Evolutionary conservation across 768 basidiomycete species (phyloP).

Genomic region (Psilocybe cyanescens): DNA sequence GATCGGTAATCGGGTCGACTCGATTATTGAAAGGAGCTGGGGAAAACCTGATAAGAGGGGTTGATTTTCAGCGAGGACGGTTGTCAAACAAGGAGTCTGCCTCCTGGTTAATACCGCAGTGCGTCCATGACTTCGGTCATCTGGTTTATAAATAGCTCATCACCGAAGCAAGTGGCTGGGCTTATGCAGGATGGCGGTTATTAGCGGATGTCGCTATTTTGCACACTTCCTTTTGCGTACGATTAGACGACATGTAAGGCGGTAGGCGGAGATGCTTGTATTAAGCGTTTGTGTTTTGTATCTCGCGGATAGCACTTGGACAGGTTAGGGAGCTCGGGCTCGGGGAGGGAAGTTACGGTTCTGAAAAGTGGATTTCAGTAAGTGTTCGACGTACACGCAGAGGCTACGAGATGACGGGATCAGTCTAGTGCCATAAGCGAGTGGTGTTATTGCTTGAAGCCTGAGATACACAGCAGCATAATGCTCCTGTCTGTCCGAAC

Average conservation of each 20-base stretch:
- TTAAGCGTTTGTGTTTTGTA: not conserved
- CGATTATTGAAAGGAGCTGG: not conserved
- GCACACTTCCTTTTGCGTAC: not conserved
- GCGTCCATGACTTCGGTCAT: not conserved
- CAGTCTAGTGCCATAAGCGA: not conserved
- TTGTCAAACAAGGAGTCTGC: not conserved
- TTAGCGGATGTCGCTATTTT: not conserved
- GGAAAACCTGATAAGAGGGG: not conserved
- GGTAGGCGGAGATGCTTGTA: not conserved
- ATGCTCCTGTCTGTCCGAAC: not conserved
- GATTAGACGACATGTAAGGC: not conserved
- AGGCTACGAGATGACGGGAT: not conserved
- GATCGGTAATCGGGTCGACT: constrained; percentile 2
- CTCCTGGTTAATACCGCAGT: not conserved
- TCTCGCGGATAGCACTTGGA: not conserved
- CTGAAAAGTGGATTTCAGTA: not conserved
- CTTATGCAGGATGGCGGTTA: not conserved
- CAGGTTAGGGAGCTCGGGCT: not conserved
- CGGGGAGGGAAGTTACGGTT: not conserved
- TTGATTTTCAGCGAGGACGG: not conserved
- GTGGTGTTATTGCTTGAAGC: not conserved
- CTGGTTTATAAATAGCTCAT: not conserved
- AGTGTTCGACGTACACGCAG: not conserved
- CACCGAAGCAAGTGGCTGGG: not conserved
- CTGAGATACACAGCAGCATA: not conserved